Base-by-base conservation (phyloP, 2,329 filamentous ascomycete genomes). In the Mycogone perniciosa region DNA sequence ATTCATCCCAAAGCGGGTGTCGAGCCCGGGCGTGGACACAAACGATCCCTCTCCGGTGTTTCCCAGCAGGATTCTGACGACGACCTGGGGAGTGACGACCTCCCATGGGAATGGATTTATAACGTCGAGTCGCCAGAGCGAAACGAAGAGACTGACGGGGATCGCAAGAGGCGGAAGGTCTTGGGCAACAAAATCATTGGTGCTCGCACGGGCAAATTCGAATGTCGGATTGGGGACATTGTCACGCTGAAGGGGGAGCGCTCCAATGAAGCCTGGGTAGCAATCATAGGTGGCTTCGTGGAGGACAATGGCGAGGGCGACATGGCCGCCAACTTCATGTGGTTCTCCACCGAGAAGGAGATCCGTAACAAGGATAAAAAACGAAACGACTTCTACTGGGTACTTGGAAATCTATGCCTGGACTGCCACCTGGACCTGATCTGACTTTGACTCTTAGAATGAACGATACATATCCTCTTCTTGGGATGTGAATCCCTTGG, bases 281-380 rank as follows among this genome's bases (percentile, higher is more conserved):
- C 89, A 33, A 83, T 99, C 55, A 86, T 96, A 47, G 86, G 85
- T 61, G 84, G 88, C 40, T 96, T 99, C 58, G 65, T 84, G 37
- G 84, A 92, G 42, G 81, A 84, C 31, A 84, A 88, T 20, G 84
- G 86, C 9, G 64, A 70, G 11, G 68, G 64, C 27, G 67, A 86
- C 40, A 96, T 89, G 74, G 83, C 85, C 29, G 92, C 88, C 50
- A 87, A 86, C 56, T 93, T 99, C 63, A 85, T 96, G 78, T 99
- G 93, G 93, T 96, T 99, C 65, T 90, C 88, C 0, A 89, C 88
- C 0, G 88, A 95, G 61, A 88, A 86, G 62, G 92, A 97, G 69
- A 89, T 96, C 54, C 81, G 85, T 30, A 93, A 88, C 60, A 86
- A 85, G 64, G 80, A 82, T 52, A 92, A 88, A 70, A 95, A 93